Evolutionary conservation across 2,329 filamentous ascomycete genomes (phyloP), one percentile per base, ranked within the genome.

Genomic region (Achaetomium macrosporum): DNA sequence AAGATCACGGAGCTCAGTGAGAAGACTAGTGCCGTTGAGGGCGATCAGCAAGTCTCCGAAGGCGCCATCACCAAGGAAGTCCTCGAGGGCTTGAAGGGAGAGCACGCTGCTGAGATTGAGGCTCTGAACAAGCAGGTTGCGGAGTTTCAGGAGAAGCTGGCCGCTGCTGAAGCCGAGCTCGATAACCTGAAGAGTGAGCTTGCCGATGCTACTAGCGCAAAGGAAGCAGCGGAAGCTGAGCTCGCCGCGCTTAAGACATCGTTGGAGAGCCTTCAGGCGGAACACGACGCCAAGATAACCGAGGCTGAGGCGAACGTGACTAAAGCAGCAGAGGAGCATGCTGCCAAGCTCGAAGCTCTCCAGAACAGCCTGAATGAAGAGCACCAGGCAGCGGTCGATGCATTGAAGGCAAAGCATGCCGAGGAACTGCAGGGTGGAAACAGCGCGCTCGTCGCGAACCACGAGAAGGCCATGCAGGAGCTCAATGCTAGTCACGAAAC

Each of bases 1-100:
- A 83, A 77, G 61, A 73, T 84, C 50, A 64, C 73, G 2, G 74
- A 79, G 58, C 72, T 84, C 17, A 75, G 73, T 51, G 74, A 78
- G 45, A 74, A 80, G 66, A 68, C 78, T 6, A 45, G 35, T 35
- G 43, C 47, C 36, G 54, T 39, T 31, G 69, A 73, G 42, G 72
- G 71, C 37, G 65, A 65, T 16, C 62, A 68, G 10, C 65, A 66
- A 16, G 63, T 68, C 17, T 58, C 71, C 2, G 71, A 74, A 42
- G 72, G 73, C 5, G 69, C 70, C 40, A 65, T 74, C 31, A 67
- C 65, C 51, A 66, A 71, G 61, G 70, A 73, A 47, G 69, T 76
- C 2, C 64, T 83, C 11, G 73, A 76, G 35, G 69, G 64, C 19
- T 61, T 81, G 40, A 78, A 78, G 66, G 66, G 72, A 20, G 71